phyloP scores from a whole-genome alignment of 345 rosid species.

The Gossypium arboreum region DNA sequence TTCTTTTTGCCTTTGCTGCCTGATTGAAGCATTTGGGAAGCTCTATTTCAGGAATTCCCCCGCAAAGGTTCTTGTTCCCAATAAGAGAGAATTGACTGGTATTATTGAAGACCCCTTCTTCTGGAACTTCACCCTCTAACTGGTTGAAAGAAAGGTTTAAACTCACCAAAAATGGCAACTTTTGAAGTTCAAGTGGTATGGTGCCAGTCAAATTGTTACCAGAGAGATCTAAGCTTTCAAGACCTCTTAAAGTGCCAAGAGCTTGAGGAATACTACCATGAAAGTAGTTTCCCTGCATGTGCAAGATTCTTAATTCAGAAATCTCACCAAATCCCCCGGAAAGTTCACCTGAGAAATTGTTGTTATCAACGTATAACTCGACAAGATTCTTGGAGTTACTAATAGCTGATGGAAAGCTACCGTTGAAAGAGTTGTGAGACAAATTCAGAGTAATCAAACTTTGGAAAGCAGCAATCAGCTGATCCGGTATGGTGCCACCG shows the following conservation, averaged over 20 bases:
- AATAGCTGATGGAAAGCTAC: slow-evolving; percentile 20
- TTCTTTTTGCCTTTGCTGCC: not conserved
- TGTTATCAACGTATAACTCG: slow-evolving; percentile 10
- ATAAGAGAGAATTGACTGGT: slow-evolving; percentile 23
- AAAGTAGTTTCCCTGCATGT: slow-evolving; percentile 26
- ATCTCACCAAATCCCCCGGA: slow-evolving; percentile 27
- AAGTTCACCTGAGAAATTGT: slow-evolving; percentile 31
- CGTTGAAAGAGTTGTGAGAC: slow-evolving; percentile 29
- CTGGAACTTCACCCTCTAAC: slow-evolving; percentile 42
- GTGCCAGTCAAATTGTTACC: slow-evolving; percentile 30
- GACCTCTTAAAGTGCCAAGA: slow-evolving; percentile 24
- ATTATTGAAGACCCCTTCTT: slow-evolving; percentile 32
- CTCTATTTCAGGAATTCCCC: slow-evolving; percentile 23
- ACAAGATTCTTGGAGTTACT: slow-evolving; percentile 22
- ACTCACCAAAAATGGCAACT: not conserved
- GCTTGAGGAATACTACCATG: slow-evolving; percentile 32
- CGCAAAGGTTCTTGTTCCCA: slow-evolving; percentile 36
- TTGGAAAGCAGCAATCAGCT: slow-evolving; percentile 18
- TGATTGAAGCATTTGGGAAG: slow-evolving; percentile 14
- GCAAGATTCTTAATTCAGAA: slow-evolving; percentile 9
- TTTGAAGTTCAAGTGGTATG: slow-evolving; percentile 21
- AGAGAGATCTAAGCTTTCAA: slow-evolving; percentile 33
- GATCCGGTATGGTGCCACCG: slow-evolving; percentile 23
- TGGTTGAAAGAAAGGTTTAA: slow-evolving; percentile 38
- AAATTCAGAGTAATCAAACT: slow-evolving; percentile 15